Evolutionary conservation across 2,329 filamentous ascomycete genomes (phyloP).

Genomic region (Hirsutella rhossiliensis): DNA sequence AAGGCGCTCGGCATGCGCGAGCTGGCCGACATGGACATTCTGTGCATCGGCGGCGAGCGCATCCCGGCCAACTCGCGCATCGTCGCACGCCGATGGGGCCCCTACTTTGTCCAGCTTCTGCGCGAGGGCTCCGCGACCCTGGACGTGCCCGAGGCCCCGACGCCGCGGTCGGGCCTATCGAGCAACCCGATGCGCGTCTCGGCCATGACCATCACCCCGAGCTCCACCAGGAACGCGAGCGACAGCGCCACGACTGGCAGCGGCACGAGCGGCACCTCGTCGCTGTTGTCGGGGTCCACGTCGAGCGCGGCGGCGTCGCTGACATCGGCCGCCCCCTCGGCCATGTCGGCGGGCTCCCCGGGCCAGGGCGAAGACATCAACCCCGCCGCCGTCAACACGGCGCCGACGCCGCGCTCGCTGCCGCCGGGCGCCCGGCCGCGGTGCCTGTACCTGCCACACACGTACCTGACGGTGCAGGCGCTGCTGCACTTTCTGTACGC

Average conservation of each 20-base stretch:
- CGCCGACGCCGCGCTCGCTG: slow-evolving; percentile 44
- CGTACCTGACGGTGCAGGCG: slow-evolving; percentile 76
- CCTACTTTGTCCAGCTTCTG: slow-evolving; percentile 87
- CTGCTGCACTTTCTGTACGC: slow-evolving; percentile 92
- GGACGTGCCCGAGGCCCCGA: slow-evolving; percentile 63
- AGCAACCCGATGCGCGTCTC: slow-evolving; percentile 58
- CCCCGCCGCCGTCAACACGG: slow-evolving; percentile 32
- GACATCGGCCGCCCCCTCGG: slow-evolving; percentile 30
- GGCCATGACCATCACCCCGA: slow-evolving; percentile 72
- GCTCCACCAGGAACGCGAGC: slow-evolving; percentile 38
- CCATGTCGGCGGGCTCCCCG: slow-evolving; percentile 21
- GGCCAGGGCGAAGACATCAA: slow-evolving; percentile 29
- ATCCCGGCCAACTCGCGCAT: slow-evolving; percentile 90
- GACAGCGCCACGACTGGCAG: slow-evolving; percentile 14
- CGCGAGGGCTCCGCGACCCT: slow-evolving; percentile 65
- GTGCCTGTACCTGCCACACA: slow-evolving; percentile 87
- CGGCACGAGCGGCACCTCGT: slow-evolving; percentile 26
- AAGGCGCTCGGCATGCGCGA: slow-evolving; percentile 71
- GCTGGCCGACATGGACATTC: slow-evolving; percentile 90
- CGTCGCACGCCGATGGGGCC: slow-evolving; percentile 80
- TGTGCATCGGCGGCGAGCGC: slow-evolving; percentile 81
- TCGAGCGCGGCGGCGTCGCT: slow-evolving; percentile 27
- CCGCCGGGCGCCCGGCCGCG: slow-evolving; percentile 60
- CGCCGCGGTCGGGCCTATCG: slow-evolving; percentile 49
- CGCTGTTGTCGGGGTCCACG: slow-evolving; percentile 22